Percentiles rank a stretch among this genome's conserved stretches.
Conservation (phyloP, 169 alveolate species). For the Plasmodium vinckei region DNA sequence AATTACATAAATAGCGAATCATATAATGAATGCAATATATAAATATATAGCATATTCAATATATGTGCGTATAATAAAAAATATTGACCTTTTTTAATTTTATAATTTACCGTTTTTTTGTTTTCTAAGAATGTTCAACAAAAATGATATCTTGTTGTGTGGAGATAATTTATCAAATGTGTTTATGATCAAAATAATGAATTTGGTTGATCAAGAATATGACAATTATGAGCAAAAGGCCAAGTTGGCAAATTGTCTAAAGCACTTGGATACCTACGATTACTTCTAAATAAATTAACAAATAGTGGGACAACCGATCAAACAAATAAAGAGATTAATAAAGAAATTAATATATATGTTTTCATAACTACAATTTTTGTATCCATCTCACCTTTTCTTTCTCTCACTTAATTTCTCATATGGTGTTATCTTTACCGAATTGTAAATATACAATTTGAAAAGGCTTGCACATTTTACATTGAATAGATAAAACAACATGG, state of each 20-base stretch:
- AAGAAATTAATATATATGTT: too few species aligned
- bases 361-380: too few species aligned
- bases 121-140: constrained; percentile 45
- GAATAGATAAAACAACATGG: too few species aligned
- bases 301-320: neutral
- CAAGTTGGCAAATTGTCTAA: constrained; percentile 52
- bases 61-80: too few species aligned
- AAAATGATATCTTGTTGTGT: constrained; percentile 47
- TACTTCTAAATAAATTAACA: constrained; percentile 25
- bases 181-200: constrained; percentile 62
- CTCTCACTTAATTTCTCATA: too few species aligned
- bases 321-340: neutral
- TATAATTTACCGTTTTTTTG: neutral
- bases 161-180: constrained; percentile 70
- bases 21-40: too few species aligned
- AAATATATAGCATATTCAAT: too few species aligned
- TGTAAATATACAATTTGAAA: too few species aligned
- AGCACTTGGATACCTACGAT: constrained; percentile 64
- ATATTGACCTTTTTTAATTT: too few species aligned
- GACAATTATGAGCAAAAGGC: constrained; percentile 59
- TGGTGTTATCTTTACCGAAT: too few species aligned
- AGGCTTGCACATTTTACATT: too few species aligned
- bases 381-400: too few species aligned
- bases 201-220: constrained; percentile 43
- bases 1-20: neutral